These are phyloP conservation scores for Cytospora leucostoma DNA, from an alignment of 2,329 filamentous ascomycete genomes.

Conservation along the genomic window DNA sequence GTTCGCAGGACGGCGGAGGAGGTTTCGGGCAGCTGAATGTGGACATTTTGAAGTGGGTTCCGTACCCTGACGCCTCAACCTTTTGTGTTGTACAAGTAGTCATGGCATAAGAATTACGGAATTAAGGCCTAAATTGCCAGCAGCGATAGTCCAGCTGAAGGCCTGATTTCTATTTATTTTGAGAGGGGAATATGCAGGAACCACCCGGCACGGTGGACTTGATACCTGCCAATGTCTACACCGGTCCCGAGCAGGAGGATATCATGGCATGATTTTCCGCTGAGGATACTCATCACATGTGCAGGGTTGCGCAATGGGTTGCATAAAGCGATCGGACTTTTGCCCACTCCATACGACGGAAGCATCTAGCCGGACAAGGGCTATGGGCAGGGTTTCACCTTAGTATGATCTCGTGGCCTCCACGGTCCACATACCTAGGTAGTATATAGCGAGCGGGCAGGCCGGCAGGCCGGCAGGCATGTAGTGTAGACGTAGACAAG, in stretches of 20 bases:
- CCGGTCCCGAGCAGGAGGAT: conserved; percentile 9
- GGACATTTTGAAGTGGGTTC: background rate
- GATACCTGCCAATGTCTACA: conserved; percentile 15
- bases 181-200: conserved; percentile 9
- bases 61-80: background rate
- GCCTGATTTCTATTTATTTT: conserved; percentile 6
- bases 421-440: no score
- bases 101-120: conserved; percentile 16
- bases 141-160: conserved; percentile 20
- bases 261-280: conserved; percentile 5
- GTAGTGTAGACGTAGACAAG: conserved; percentile 6
- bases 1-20: background rate
- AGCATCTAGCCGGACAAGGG: conserved; percentile 22
- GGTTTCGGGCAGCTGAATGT: conserved; percentile 1
- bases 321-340: conserved; percentile 9
- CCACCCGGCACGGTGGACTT: conserved; percentile 11
- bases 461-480: no score
- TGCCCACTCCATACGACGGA: conserved; percentile 14
- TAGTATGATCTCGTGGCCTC: background rate
- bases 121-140: conserved; percentile 21
- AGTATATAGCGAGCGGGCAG: no score
- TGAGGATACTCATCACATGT: conserved; percentile 1
- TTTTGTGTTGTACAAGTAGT: conserved; percentile 24
- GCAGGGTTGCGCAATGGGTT: conserved; percentile 6
- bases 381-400: conserved; percentile 10